Percentiles rank a stretch among this genome's conserved stretches.
Evolutionary conservation across 1,284 basidiomycete species (phyloP).

Genomic region (Ganoderma lingzhi): DNA sequence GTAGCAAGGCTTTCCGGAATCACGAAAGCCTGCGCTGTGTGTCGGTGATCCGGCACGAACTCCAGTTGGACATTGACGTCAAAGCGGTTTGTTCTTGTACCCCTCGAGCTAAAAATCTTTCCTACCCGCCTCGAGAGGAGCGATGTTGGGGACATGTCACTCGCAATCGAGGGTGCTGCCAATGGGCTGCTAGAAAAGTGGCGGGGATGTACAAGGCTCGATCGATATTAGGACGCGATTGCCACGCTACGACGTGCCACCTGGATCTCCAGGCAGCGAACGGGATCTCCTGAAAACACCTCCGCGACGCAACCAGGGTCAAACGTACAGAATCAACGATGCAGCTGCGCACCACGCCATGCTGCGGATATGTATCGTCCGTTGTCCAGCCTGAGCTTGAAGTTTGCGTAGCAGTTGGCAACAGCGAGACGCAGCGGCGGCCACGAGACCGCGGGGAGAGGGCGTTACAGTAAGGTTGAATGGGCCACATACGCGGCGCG

Average conservation of each 20-base stretch:
- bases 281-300: background rate
- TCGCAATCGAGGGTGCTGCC: background rate
- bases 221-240: conserved; percentile 21
- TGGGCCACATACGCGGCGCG: background rate
- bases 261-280: background rate
- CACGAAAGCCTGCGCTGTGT: background rate
- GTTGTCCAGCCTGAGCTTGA: background rate
- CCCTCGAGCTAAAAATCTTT: background rate
- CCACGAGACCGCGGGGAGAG: background rate
- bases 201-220: conserved; percentile 1
- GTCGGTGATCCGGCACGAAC: background rate
- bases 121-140: background rate
- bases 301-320: conserved; percentile 3
- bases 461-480: background rate
- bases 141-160: no score
- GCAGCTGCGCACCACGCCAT: conserved; percentile 8
- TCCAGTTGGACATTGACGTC: background rate
- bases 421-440: background rate
- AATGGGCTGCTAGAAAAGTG: background rate
- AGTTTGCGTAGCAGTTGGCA: background rate
- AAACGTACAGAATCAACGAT: conserved; percentile 8
- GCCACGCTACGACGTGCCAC: background rate
- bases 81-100: background rate
- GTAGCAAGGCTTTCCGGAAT: conserved; percentile 6
- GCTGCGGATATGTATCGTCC: conserved; percentile 8